These are phyloP conservation scores for Smallanthus sonchifolius DNA, from an alignment of 129 eudicot genomes.

Conservation along the genomic window DNA sequence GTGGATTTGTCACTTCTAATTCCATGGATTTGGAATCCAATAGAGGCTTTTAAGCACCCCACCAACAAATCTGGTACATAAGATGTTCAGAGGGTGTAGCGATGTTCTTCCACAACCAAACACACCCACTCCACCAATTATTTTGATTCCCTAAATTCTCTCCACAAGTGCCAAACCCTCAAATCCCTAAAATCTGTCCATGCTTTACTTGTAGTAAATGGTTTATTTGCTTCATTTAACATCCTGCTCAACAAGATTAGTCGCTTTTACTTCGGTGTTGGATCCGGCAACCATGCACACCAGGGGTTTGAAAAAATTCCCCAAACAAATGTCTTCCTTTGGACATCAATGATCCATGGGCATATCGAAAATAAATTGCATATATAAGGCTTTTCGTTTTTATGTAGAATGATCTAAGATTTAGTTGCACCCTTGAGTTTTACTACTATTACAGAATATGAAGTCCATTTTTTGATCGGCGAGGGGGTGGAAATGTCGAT, in stretches of 20 bases:
- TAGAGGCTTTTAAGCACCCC: no score
- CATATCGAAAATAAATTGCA: conserved; percentile 31
- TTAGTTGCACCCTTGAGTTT: conserved; percentile 35
- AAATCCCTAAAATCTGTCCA: conserved; percentile 36
- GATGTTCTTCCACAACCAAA: no score
- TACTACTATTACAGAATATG: conserved; percentile 21
- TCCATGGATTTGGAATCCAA: no score
- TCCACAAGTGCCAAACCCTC: conserved; percentile 31
- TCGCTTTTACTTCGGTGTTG: conserved; percentile 34
- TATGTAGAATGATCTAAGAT: conserved; percentile 26
- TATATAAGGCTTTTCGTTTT: conserved; percentile 27
- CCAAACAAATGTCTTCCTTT: conserved; percentile 48
- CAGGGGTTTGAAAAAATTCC: conserved; percentile 38
- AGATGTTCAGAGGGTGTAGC: no score
- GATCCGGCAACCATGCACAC: conserved; percentile 24
- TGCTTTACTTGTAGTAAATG: conserved; percentile 34
- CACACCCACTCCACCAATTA: no score
- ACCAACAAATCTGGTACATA: no score
- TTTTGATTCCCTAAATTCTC: conserved; percentile 24
- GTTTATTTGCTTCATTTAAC: conserved; percentile 37
- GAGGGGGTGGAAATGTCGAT: no score
- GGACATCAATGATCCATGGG: conserved; percentile 64
- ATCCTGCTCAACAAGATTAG: conserved; percentile 43
- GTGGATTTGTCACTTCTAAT: no score
- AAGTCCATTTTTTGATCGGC: no score